Base-by-base conservation (phyloP, 345 rosid species). In the Hibiscus mutabilis region DNA sequence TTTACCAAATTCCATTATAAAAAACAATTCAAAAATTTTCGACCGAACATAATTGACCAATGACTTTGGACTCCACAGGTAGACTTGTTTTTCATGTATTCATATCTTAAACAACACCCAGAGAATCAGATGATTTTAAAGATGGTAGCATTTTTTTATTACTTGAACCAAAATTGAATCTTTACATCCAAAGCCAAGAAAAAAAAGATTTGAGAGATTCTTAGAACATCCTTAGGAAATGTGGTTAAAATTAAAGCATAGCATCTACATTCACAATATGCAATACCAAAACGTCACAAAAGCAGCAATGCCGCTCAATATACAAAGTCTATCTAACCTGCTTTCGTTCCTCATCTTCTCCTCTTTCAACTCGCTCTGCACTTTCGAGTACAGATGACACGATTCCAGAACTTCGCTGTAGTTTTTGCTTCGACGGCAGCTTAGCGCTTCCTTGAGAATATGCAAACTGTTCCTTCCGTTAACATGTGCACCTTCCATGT, bases 401-500 rank as follows among this genome's bases (percentile, higher is more conserved):
- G 91, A 87, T 84, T 89, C 95, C 0, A 89, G 79, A 76, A 81
- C 95, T 75, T 89, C 90, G 18, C 91, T 81, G 61, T 89, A 83
- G 71, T 87, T 87, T 74, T 84, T 87, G 84, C 95, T 89, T 67
- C 95, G 78, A 6, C 40, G 47, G 60, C 95, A 87, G 78, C 90
- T 86, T 71, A 89, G 71, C 1, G 91, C 90, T 77, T 83, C 87
- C 79, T 87, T 84, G 51, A 89, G 89, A 55, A 89, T 84, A 27
- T 79, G 79, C 83, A 89, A 70, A 74, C 91, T 89, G 84, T 81
- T 87, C 72, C 85, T 86, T 47, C 95, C 95, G 51, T 89, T 89
- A 44, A 89, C 90, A 76, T 83, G 89, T 15, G 95, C 83, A 11
- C 91, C 87, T 76, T 89, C 95, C 90, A 87, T 89, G 81, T 89